A percentile compares a stretch with the other conserved stretches of the same genome.
Evolutionary conservation across 2,329 filamentous ascomycete species (phyloP).

Genomic region (Neoscytalidium dimidiatum): DNA sequence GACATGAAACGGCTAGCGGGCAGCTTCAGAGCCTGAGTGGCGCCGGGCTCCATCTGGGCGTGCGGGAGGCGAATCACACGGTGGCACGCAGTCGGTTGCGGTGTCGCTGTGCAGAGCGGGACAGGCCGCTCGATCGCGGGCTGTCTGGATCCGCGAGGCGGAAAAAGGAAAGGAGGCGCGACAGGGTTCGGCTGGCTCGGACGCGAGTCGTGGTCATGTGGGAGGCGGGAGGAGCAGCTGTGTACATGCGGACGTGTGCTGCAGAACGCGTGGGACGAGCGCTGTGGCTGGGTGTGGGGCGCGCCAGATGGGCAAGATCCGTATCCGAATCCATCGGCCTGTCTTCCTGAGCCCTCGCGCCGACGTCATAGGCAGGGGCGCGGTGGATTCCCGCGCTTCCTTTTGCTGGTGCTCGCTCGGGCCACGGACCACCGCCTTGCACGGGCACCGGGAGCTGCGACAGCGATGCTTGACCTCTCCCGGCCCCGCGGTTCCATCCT

Average conservation of each 20-base stretch:
- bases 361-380: slow-evolving; percentile 5
- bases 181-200: slow-evolving; percentile 15
- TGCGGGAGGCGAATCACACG: not conserved
- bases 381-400: no score
- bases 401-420: no score
- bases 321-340: not conserved
- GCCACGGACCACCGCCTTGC: no score
- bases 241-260: not conserved
- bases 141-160: not conserved
- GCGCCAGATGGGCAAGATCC: not conserved
- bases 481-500: not conserved
- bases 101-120: slow-evolving; percentile 7
- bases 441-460: no score
- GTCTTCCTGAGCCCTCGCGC: not conserved
- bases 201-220: slow-evolving; percentile 13
- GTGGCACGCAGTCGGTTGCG: slow-evolving; percentile 4
- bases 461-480: not conserved
- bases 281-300: slow-evolving; percentile 15
- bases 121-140: not conserved
- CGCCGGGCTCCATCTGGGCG: not conserved
- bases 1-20: slow-evolving; percentile 12
- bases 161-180: not conserved
- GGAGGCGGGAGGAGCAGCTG: not conserved
- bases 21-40: not conserved
- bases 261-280: slow-evolving; percentile 11